Conservation (phyloP, 441 rosid species). For the Euphorbia celastroides region DNA sequence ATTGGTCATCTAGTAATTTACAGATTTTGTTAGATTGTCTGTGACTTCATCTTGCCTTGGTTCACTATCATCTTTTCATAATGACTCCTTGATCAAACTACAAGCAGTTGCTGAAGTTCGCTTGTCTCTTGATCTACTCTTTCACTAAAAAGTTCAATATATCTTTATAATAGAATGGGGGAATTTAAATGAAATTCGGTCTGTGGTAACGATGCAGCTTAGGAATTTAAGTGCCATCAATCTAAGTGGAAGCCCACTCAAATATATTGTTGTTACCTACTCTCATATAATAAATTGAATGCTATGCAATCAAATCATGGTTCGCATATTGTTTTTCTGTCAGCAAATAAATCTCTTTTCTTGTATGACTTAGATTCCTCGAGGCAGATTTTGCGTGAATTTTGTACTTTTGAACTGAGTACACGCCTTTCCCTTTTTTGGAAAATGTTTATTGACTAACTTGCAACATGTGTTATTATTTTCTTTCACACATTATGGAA, state of each 20-base stretch:
- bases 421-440: background rate
- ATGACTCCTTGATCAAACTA: background rate
- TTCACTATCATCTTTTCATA: background rate
- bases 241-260: background rate
- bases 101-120: background rate
- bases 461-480: background rate
- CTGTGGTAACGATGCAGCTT: background rate
- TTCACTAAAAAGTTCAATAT: background rate
- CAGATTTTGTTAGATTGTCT: background rate
- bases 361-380: background rate
- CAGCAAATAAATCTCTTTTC: background rate
- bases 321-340: background rate
- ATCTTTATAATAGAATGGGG: background rate
- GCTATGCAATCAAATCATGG: background rate
- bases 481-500: background rate
- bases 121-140: background rate
- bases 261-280: background rate
- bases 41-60: background rate
- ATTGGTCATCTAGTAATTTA: conserved; percentile 1
- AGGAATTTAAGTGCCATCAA: background rate
- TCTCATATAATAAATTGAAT: background rate
- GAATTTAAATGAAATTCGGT: background rate
- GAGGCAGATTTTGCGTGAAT: background rate
- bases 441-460: background rate
- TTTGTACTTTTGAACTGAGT: background rate